These are phyloP conservation scores for Saururus chinensis DNA, from an alignment of 164 flowering plant species.

Conservation along the genomic window DNA sequence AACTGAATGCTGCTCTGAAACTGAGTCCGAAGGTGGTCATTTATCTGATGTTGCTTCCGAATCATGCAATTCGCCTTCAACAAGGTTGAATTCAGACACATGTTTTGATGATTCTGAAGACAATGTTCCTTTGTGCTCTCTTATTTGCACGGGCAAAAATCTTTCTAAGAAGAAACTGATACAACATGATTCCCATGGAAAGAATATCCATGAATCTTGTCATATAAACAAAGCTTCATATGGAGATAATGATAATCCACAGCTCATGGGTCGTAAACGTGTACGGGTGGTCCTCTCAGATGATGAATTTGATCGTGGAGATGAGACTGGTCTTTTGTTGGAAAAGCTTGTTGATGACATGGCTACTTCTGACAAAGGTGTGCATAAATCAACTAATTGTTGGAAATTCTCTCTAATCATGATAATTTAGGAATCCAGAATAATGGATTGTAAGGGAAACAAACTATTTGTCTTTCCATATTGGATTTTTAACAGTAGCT, in stretches of 20 bases:
- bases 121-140: conserved; percentile 46
- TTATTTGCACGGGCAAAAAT: conserved; percentile 19
- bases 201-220: conserved; percentile 7
- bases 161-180: conserved; percentile 17
- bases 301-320: conserved; percentile 56
- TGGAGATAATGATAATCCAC: conserved; percentile 30
- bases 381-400: conserved; percentile 3
- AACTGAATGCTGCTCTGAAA: conserved; percentile 65
- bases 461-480: too few relatives aligned
- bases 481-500: neutral
- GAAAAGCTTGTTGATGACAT: conserved; percentile 25
- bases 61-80: conserved; percentile 22
- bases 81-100: conserved; percentile 10
- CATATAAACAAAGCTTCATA: conserved; percentile 18
- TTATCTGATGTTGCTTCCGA: conserved; percentile 27
- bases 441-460: too few relatives aligned
- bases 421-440: too few relatives aligned
- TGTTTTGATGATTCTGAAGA: conserved; percentile 31
- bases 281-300: conserved; percentile 72
- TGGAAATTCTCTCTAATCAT: too few relatives aligned
- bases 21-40: conserved; percentile 53
- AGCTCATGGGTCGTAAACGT: conserved; percentile 61
- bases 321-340: conserved; percentile 19
- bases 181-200: conserved; percentile 4
- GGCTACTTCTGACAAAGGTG: conserved; percentile 53